These are phyloP conservation scores for Turnera subulata DNA, from an alignment of 345 rosid genomes.

Conservation along the genomic window DNA sequence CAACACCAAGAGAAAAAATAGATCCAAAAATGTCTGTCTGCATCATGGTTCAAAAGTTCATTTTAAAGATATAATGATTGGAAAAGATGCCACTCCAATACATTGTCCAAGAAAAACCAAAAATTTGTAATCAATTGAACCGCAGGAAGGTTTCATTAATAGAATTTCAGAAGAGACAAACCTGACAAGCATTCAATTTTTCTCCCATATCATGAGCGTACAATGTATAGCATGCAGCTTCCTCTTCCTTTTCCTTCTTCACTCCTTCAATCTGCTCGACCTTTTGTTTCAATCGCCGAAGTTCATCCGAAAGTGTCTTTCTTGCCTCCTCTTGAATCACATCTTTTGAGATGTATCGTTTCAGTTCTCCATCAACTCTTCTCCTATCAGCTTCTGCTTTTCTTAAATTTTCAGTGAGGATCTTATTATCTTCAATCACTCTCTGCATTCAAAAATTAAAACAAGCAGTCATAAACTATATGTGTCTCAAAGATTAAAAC, in stretches of 20 bases:
- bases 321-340: not conserved
- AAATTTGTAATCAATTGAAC: not conserved
- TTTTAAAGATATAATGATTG: not conserved
- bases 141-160: not conserved
- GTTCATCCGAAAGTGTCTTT: constrained; percentile 1
- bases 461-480: not conserved
- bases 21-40: not conserved
- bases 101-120: not conserved
- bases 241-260: constrained; percentile 12
- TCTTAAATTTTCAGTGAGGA: constrained; percentile 1
- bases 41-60: not conserved
- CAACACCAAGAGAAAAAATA: not conserved
- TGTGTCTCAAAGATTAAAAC: not conserved
- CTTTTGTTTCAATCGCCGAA: constrained; percentile 9
- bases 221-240: constrained; percentile 1
- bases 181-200: constrained; percentile 17
- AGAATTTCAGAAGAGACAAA: not conserved
- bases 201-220: constrained; percentile 3
- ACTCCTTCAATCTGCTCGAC: constrained; percentile 2
- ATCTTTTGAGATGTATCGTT: not conserved
- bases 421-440: constrained; percentile 8
- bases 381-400: constrained; percentile 5
- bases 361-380: constrained; percentile 1
- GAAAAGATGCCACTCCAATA: not conserved
- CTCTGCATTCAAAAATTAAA: constrained; percentile 1